phyloP scores from a whole-genome alignment of 1,284 basidiomycete genomes.

The Apiotrichum porosum region DNA sequence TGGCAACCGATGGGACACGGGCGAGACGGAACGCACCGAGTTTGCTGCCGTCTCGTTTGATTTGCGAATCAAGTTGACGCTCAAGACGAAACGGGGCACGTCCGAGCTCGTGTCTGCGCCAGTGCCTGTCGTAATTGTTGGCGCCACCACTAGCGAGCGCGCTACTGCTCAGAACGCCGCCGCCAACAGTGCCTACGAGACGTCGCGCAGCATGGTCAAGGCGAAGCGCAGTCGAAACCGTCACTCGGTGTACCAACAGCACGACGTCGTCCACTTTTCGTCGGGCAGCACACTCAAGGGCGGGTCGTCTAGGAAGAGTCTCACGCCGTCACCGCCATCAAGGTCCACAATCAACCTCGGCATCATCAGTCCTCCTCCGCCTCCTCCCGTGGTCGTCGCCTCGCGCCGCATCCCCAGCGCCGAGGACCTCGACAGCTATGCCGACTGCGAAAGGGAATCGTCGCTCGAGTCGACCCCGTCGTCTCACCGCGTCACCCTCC shows the following conservation, averaged over 20 bases:
- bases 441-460: neutral
- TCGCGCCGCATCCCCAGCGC: too few species aligned
- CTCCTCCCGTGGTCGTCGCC: neutral
- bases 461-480: neutral
- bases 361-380: neutral
- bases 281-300: too few species aligned
- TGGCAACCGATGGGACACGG: conserved; percentile 32
- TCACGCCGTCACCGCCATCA: too few species aligned
- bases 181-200: neutral
- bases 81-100: conserved; percentile 18
- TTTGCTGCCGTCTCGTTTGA: conserved; percentile 28
- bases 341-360: too few species aligned
- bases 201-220: neutral
- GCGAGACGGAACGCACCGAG: conserved; percentile 30
- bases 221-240: conserved; percentile 7
- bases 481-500: neutral
- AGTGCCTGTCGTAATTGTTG: conserved; percentile 26
- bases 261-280: neutral
- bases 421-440: neutral
- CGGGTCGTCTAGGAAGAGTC: too few species aligned
- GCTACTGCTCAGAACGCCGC: conserved; percentile 9
- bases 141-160: conserved; percentile 19
- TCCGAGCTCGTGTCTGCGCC: conserved; percentile 18
- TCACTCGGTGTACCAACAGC: neutral
- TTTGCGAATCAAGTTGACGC: conserved; percentile 25